These are phyloP conservation scores for Macadamia integrifolia DNA, from an alignment of 164 flowering plant genomes.

Conservation along the genomic window DNA sequence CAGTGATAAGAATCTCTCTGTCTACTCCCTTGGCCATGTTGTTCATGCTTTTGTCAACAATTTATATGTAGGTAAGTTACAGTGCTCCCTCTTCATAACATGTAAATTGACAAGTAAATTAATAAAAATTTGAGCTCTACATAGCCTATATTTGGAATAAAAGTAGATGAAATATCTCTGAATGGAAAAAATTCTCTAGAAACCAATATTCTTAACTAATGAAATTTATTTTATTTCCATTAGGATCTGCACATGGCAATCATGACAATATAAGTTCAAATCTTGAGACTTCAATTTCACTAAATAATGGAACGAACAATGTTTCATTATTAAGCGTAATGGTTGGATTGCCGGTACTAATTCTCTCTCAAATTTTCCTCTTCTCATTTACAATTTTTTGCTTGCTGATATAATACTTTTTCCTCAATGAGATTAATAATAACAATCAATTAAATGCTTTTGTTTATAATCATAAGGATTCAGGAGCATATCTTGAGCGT, in stretches of 20 bases:
- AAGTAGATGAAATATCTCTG: too few species aligned
- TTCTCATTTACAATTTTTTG: neutral
- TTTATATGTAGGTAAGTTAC: slow-evolving; percentile 31
- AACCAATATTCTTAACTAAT: too few species aligned
- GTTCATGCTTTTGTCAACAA: slow-evolving; percentile 67
- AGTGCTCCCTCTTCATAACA: neutral
- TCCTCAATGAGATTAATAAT: slow-evolving; percentile 4
- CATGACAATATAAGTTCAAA: slow-evolving; percentile 16
- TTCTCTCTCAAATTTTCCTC: neutral
- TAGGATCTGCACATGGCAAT: slow-evolving; percentile 68
- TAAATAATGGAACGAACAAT: slow-evolving; percentile 47
- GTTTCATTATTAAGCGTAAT: slow-evolving; percentile 71
- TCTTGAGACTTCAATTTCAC: slow-evolving; percentile 27
- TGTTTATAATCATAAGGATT: slow-evolving; percentile 37
- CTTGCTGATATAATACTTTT: neutral
- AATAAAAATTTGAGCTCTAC: too few species aligned
- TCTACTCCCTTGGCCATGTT: slow-evolving; percentile 52
- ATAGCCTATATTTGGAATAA: too few species aligned
- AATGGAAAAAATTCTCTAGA: too few species aligned
- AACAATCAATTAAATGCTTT: neutral
- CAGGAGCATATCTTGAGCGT: slow-evolving; percentile 54
- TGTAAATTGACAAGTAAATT: too few species aligned
- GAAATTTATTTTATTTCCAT: neutral
- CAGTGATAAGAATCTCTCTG: slow-evolving; percentile 26
- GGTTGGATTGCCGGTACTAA: slow-evolving; percentile 81